Percentiles rank a stretch among this genome's conserved stretches.
These are phyloP conservation scores for Orbilia brochopaga DNA, from an alignment of 2,329 filamentous ascomycete genomes.

Conservation along the genomic window DNA sequence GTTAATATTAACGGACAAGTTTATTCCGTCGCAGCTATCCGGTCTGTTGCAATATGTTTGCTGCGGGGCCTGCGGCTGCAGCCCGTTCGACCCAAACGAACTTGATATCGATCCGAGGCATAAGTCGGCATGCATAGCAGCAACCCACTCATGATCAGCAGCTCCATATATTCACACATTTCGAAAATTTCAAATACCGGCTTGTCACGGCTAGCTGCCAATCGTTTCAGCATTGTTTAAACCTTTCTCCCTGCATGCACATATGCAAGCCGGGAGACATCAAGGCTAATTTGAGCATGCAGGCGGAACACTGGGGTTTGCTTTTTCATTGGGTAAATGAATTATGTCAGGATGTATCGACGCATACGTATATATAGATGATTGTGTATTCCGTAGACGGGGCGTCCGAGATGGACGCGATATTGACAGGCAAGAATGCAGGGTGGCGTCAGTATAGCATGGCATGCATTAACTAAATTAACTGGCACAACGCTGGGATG, in stretches of 20 bases:
- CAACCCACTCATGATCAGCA: too few relatives aligned
- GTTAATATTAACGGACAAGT: not conserved
- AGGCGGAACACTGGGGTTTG: not conserved
- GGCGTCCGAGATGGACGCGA: constrained; percentile 8
- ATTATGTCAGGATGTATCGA: too few relatives aligned
- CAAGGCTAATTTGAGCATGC: constrained; percentile 23
- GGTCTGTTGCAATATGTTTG: not conserved
- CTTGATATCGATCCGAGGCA: not conserved
- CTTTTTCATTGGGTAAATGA: too few relatives aligned
- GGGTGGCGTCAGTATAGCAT: constrained; percentile 28
- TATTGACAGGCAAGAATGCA: constrained; percentile 11
- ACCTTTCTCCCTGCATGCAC: constrained; percentile 31
- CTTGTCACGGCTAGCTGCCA: constrained; percentile 5
- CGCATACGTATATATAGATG: too few relatives aligned
- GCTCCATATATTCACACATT: not conserved
- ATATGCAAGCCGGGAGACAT: not conserved
- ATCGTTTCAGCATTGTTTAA: constrained; percentile 41
- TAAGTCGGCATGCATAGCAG: too few relatives aligned
- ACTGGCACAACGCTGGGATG: too few relatives aligned
- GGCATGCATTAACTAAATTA: too few relatives aligned
- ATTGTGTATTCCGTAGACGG: constrained; percentile 1
- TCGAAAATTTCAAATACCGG: not conserved
- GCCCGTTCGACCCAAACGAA: not conserved
- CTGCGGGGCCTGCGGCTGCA: not conserved
- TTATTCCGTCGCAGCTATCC: not conserved